Evolutionary conservation across 345 rosid species (phyloP).

Genomic region (Dipteronia sinensis): DNA sequence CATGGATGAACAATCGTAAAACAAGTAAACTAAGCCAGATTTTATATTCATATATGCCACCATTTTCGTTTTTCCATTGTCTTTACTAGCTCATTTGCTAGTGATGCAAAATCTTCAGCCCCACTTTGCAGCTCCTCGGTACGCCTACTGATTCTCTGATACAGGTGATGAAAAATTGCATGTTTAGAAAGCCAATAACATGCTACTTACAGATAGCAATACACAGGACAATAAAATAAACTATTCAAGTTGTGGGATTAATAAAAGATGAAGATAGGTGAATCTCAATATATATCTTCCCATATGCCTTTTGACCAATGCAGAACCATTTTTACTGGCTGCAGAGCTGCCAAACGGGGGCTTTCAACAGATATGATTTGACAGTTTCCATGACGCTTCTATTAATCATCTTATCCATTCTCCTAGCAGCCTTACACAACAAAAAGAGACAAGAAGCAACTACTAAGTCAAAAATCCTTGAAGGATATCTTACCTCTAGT

Average conservation of each 20-base stretch:
- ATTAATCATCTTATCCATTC: neutral
- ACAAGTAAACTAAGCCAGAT: neutral
- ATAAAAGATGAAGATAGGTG: neutral
- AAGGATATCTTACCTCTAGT: constrained; percentile 39
- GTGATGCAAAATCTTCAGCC: constrained; percentile 64
- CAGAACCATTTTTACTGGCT: neutral
- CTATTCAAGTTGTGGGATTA: too few species aligned
- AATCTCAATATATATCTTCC: neutral
- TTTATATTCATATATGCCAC: constrained; percentile 50
- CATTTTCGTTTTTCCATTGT: constrained; percentile 73
- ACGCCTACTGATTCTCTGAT: constrained; percentile 53
- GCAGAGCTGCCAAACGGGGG: too few species aligned
- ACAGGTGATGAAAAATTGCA: constrained; percentile 5
- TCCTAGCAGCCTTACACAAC: neutral
- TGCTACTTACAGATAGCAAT: neutral
- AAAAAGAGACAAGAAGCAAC: neutral
- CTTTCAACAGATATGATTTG: neutral
- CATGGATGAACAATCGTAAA: neutral
- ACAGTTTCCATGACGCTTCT: neutral
- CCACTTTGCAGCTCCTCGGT: constrained; percentile 62
- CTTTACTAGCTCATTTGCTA: constrained; percentile 69
- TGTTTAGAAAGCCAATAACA: constrained; percentile 5
- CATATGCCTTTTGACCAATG: neutral
- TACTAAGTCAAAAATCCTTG: neutral
- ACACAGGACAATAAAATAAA: neutral